Evolutionary conservation across 2,329 filamentous ascomycete genomes (phyloP), one percentile per base, ranked within the genome.

Genomic region (Curvularia lunata): DNA sequence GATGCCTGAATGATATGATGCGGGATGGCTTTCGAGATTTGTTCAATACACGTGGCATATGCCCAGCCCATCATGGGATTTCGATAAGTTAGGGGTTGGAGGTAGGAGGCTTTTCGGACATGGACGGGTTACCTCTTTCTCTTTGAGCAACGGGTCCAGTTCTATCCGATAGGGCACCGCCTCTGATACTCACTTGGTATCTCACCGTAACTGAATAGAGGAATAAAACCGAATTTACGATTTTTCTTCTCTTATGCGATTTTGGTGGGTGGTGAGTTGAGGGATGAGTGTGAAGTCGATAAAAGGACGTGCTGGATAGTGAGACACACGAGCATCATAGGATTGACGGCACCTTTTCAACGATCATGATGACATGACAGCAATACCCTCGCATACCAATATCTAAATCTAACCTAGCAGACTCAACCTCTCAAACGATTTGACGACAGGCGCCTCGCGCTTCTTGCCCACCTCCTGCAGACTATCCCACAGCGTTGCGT

Each of bases 381-480:
- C 2, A n/a, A 21, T 6, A 25, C 4, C 2, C 43, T 10, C n/a
- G 1, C 19, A 34, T 3, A 18, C 8, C 21, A 13, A 8, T 1
- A 10, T 12, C 6, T 18, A 9, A 1, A 7, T 16, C 23, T 45
- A 72, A 1, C 67, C 68, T 16, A 75, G 50, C 40, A 76, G 55
- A 54, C 70, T 69, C 65, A 84, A 62, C 59, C 73, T 78, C 64
- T 82, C 78, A 69, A 85, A 82, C 0, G 58, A 71, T 67, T 84
- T 86, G 16, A 88, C 77, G 34, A 82, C 72, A 10, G 86, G 86
- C 27, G 80, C 75, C 54, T 83, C 81, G 62, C 67, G 73, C 62
- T 70, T 75, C 66, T 70, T 77, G 32, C 65, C 70, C 25, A 75
- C 65, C 50, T 77, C 76, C 48, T 75, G 71, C 62, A 82, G 50